phyloP scores from a whole-genome alignment of 768 basidiomycete genomes.

The Grammothele lineata region DNA sequence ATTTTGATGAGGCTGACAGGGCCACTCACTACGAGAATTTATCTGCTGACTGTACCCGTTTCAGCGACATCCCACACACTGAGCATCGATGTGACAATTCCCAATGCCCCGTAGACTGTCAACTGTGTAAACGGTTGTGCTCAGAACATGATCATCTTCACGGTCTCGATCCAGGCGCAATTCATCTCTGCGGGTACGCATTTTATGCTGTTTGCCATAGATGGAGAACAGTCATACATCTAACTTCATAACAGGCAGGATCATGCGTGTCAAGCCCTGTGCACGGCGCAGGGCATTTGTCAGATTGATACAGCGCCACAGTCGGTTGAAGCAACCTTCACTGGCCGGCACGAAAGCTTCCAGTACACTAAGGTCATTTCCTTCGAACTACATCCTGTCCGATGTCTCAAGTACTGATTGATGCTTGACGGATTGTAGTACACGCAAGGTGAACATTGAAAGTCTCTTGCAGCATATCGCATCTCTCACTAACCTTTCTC shows the following conservation, averaged over 20 bases:
- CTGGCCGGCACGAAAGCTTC: constrained; percentile 55
- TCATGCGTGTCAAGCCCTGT: constrained; percentile 42
- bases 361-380: constrained; percentile 55
- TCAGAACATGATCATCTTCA: constrained; percentile 47
- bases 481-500: no score
- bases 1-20: background rate
- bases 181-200: constrained; percentile 59
- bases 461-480: background rate
- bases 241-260: constrained; percentile 36
- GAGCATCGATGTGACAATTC: constrained; percentile 48
- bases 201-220: no score
- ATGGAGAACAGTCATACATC: no score
- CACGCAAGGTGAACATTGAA: constrained; percentile 40
- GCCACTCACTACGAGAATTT: background rate
- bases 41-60: no score
- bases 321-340: constrained; percentile 59
- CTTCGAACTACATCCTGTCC: background rate
- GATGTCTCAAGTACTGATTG: no score
- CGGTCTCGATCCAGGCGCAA: constrained; percentile 32
- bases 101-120: constrained; percentile 50
- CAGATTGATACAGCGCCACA: constrained; percentile 56
- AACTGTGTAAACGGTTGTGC: constrained; percentile 54
- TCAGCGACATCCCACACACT: constrained; percentile 42
- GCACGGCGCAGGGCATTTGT: constrained; percentile 46
- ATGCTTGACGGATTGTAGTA: constrained; percentile 33